Percentiles rank a stretch among this genome's conserved stretches.
Conservation (phyloP, 371 early-diverging fungal species). For the Funneliformis caledonium region DNA sequence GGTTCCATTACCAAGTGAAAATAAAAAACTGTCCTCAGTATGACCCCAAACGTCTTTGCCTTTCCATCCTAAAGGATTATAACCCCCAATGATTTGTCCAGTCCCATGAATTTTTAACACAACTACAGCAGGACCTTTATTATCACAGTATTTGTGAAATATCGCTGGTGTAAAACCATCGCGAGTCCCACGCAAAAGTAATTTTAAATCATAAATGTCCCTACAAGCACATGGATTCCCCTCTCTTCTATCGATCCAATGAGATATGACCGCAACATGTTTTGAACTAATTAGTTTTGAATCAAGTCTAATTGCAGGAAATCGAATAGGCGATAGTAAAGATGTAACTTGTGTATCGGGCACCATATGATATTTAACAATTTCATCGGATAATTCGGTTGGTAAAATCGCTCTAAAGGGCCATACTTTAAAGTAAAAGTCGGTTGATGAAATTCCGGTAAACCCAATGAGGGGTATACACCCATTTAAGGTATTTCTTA, state of each 20-base stretch:
- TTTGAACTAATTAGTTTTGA: background rate
- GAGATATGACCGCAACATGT: slow-evolving; percentile 10
- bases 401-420: slow-evolving; percentile 2
- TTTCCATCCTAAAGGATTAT: slow-evolving; percentile 10
- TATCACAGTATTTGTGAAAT: slow-evolving; percentile 27
- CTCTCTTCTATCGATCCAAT: slow-evolving; percentile 7
- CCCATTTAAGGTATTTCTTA: background rate
- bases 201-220: background rate
- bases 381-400: background rate
- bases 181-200: slow-evolving; percentile 6
- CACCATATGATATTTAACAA: slow-evolving; percentile 3
- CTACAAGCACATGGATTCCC: background rate
- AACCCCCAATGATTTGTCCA: slow-evolving; percentile 6
- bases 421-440: slow-evolving; percentile 24
- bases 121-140: background rate
- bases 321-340: background rate
- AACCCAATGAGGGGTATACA: background rate
- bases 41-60: background rate
- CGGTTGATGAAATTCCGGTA: background rate
- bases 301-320: background rate
- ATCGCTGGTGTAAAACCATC: background rate
- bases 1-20: slow-evolving; percentile 1
- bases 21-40: slow-evolving; percentile 23
- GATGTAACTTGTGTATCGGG: background rate
- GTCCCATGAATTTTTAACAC: background rate